Evolutionary conservation across 108 stramenopile genomes (phyloP).

Genomic region (Cyclotella sp.): DNA sequence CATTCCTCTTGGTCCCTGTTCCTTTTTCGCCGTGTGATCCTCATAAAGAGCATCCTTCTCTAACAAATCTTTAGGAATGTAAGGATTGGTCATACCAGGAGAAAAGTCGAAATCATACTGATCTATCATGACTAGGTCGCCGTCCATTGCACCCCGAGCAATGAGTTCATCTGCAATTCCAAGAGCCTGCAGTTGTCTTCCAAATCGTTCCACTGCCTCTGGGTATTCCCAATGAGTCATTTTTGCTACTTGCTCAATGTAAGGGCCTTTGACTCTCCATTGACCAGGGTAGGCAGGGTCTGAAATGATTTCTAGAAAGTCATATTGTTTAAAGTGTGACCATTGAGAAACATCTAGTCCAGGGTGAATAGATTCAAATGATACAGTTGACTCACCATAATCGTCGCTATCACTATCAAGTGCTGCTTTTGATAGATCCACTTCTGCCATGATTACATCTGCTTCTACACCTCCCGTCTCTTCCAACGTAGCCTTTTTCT

Average conservation of each 20-base stretch:
- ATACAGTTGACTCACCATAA: constrained; percentile 64
- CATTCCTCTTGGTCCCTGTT: constrained; percentile 34
- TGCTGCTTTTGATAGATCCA: constrained; percentile 79
- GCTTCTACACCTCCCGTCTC: constrained; percentile 66
- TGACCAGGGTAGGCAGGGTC: constrained; percentile 92
- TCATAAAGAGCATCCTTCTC: constrained; percentile 71
- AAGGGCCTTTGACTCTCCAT: constrained; percentile 82
- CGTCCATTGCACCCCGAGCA: constrained; percentile 79
- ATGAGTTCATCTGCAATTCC: constrained; percentile 80
- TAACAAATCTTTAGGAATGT: constrained; percentile 86
- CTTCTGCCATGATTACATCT: constrained; percentile 78
- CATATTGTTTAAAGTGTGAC: background rate
- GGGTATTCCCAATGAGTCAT: constrained; percentile 97
- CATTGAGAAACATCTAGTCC: background rate
- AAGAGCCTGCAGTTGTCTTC: constrained; percentile 85
- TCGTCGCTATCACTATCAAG: constrained; percentile 87
- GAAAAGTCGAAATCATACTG: constrained; percentile 90
- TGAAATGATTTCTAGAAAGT: constrained; percentile 69
- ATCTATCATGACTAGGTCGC: constrained; percentile 93
- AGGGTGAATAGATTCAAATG: background rate
- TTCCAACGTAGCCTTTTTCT: constrained; percentile 74
- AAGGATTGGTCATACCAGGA: constrained; percentile 80
- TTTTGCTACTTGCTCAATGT: constrained; percentile 89
- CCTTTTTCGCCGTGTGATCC: constrained; percentile 31
- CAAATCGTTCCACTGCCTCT: constrained; percentile 91